Base-by-base conservation (phyloP, 495 filamentous ascomycete species). In the Penicillium verhagenii region DNA sequence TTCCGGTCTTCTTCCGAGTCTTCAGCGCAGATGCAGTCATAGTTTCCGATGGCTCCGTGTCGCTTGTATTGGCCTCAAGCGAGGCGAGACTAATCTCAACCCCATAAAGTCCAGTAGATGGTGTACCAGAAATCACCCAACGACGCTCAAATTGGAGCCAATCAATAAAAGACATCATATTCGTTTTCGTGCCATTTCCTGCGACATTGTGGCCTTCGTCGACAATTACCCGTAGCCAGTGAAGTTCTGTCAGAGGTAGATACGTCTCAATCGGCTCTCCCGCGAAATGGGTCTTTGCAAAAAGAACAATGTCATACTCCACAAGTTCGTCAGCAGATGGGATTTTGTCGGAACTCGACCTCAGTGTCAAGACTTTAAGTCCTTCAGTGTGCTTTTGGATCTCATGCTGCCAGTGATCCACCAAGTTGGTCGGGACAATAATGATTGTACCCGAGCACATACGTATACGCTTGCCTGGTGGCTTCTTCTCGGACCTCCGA, bases 41-140 rank as follows among this genome's bases (percentile, higher is more conserved):
- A 0, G 56, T 62, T 9, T 75, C 68, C 2, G 65, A 58, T 18
- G 64, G 53, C 47, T 70, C 73, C 0, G 65, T 68, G 49, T 75
- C 75, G 20, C 61, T 73, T 16, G 65, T 68, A 18, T 70, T 59
- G 4, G 67, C 75, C 54, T 81, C 78, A 29, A 70, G 72, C 2
- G 74, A 75, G 4, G 79, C 79, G 49, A 85, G 65, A 38, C 83
- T 85, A 5, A 87, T 76, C 60, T 86, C 83, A 1, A 95, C 79
- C 1, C 92, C 90, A 37, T 89, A 85, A 1, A 97, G 77, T 37
- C 91, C 86, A 53, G 82, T 85, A 9, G 92, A 89, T 13, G 93
- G 93, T 0, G 93, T 97, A 49, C 92, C 93, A 2, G 90, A 94
- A 3, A 96, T 89, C 14, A 96, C 81, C 93, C 93, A 97, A 19